Evolutionary conservation across 2,329 filamentous ascomycete genomes (phyloP), one percentile per base, ranked within the genome.

Genomic region (Nannizzia gypsea): DNA sequence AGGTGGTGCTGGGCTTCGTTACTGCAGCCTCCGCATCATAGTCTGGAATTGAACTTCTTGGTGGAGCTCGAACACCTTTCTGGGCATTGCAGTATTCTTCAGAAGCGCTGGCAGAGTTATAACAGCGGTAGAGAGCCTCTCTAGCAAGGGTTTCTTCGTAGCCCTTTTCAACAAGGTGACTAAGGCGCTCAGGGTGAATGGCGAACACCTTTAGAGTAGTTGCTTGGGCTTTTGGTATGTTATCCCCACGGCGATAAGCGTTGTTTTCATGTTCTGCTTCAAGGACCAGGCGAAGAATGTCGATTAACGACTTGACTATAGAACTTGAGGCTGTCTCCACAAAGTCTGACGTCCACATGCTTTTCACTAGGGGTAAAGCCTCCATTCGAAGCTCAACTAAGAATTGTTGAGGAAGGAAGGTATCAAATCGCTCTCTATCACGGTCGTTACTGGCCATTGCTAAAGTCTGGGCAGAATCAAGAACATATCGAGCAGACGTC

Each of bases 261-360:
- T 79, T 80, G 6, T 78, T 73, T 70, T 99, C 93, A 60, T 83
- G 80, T 59, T 96, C 90, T n/a, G 83, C 87, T 61, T 84, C 81
- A 9, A 90, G 81, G 15, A 95, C 85, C 3, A 83, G 83, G 66
- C 88, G 89, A 60, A 99, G 77, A 54, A 96, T 92, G 34, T 90
- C 88, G 62, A 97, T 83, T 13, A 96, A 78, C 59, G 84, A 86
- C 66, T 89, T 88, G 17, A 93, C 83, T 46, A 91, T 87, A 22
- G 84, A 81, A 24, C 85, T 86, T 2, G 88, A 85, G 0, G 90
- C 83, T 67, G 89, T 91, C 66, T 96, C 90, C 17, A 93, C 83
- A 55, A 95, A 83, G 26, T 84, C 78, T 0, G 90, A 95, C 65
- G 89, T 85, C 95, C 93, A 99, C 28, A 97, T 81, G 54, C 85